These are phyloP conservation scores for Alternaria triticina DNA, from an alignment of 2,329 filamentous ascomycete species.

Conservation along the genomic window DNA sequence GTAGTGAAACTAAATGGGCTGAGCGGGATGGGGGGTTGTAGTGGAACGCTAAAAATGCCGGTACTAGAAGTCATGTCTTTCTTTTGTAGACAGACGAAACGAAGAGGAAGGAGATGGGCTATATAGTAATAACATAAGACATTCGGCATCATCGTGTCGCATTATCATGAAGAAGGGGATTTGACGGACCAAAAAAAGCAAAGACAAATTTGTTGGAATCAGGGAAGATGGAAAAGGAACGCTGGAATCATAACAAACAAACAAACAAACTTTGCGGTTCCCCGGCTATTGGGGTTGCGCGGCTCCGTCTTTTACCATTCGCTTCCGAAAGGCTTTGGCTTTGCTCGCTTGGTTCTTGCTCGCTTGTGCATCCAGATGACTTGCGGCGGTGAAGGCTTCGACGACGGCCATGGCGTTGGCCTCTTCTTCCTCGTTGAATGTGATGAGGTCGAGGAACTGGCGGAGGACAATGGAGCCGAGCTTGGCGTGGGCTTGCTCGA, in stretches of 20 bases:
- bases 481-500: constrained; percentile 31
- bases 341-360: constrained; percentile 23
- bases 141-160: constrained; percentile 19
- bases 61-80: neutral
- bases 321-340: constrained; percentile 33
- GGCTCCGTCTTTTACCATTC: constrained; percentile 20
- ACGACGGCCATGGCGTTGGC: constrained; percentile 27
- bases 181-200: neutral
- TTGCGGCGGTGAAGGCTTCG: constrained; percentile 37
- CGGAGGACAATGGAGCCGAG: constrained; percentile 36
- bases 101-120: constrained; percentile 11
- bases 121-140: constrained; percentile 19
- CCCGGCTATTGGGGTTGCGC: constrained; percentile 6
- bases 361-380: constrained; percentile 31
- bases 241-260: constrained; percentile 3
- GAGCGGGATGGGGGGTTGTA: constrained; percentile 13
- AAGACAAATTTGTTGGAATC: neutral
- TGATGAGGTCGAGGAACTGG: constrained; percentile 34
- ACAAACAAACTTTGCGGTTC: neutral
- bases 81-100: neutral
- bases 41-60: constrained; percentile 2
- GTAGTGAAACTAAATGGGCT: constrained; percentile 10
- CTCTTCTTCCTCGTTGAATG: constrained; percentile 28
- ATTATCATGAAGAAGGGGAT: constrained; percentile 17
- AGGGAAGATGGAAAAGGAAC: neutral